These are phyloP conservation scores for Borealophlyctis nickersoniae DNA, from an alignment of 192 early-diverging fungal species.

Conservation along the genomic window DNA sequence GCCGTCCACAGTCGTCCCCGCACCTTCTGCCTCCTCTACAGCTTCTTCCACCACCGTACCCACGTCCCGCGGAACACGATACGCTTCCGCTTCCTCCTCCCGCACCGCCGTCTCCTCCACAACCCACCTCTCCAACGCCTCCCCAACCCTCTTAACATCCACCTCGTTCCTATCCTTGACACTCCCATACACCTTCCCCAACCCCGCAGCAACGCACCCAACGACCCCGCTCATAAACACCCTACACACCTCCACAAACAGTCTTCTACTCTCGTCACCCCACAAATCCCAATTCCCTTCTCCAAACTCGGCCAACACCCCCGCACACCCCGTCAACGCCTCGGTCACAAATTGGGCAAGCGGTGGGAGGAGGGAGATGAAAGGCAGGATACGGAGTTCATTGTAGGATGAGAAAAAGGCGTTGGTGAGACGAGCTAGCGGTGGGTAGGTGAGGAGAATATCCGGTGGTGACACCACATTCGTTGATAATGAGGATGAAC, in stretches of 20 bases:
- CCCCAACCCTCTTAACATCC: background rate
- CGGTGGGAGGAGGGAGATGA: background rate
- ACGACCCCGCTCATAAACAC: background rate
- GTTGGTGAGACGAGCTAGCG: constrained; percentile 65
- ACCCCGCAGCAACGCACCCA: background rate
- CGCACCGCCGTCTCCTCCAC: background rate
- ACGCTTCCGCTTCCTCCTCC: background rate
- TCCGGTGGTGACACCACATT: constrained; percentile 50
- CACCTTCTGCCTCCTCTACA: no score
- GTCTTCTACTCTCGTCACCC: background rate
- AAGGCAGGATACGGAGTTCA: constrained; percentile 46
- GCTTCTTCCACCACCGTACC: no score
- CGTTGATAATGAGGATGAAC: background rate
- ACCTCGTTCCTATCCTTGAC: background rate
- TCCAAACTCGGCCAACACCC: background rate
- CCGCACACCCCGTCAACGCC: background rate
- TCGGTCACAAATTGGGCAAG: background rate
- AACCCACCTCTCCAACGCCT: background rate
- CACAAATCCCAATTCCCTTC: background rate
- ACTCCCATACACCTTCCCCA: background rate
- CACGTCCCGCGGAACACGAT: no score
- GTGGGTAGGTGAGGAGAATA: constrained; percentile 59
- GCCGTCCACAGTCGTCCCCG: no score
- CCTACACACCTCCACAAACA: background rate
- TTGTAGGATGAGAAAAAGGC: constrained; percentile 61